Base-by-base conservation (phyloP, 78 protist genomes). In the Dictyostelium capitatum region DNA sequence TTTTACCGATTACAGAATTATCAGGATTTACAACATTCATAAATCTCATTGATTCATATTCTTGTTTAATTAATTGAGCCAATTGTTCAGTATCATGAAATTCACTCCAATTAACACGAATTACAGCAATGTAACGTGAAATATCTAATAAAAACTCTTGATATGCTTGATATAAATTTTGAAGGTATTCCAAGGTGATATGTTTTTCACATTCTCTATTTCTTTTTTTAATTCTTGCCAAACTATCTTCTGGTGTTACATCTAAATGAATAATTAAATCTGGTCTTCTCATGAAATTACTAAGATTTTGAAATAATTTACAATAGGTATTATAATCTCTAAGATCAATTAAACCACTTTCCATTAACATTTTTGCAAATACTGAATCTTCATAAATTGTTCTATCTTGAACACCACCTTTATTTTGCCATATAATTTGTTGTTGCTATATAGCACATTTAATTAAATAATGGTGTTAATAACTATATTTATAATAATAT, bases 361-460 rank as follows among this genome's bases (percentile, higher is more conserved):
- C 96, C 79, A 56, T 47, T 30, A 96, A 80, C 95, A 96, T 92
- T 28, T 79, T 92, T 47, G 96, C 94, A 72, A 96, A 96, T 2
- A 96, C 92, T 50, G 91, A 32, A 87, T 96, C 98, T 30, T 96
- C 98, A 51, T 96, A 96, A 23, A 96, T 96, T 23, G 96, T 91
- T 28, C 98, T 46, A 54, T 96, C 98, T 17, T 91, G 91, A 1
- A 95, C 91, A 65, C 96, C 96, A 51, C 96, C 96, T 32, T 25
- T 87, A 32, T 69, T 84, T 51, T 87, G 93, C 93, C 93, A 87
- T 19, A 87, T 87, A 47, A 87, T 87, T 20, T 62, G 79, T 87
- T 87, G 93, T 77, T 87, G 93, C 70, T 75, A 74, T 20, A n/a
- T n/a, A n/a, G n/a, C n/a, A n/a, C n/a, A n/a, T n/a, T n/a, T 77